Evolutionary conservation across 345 rosid genomes (phyloP).

Genomic region (Ceriops tagal): DNA sequence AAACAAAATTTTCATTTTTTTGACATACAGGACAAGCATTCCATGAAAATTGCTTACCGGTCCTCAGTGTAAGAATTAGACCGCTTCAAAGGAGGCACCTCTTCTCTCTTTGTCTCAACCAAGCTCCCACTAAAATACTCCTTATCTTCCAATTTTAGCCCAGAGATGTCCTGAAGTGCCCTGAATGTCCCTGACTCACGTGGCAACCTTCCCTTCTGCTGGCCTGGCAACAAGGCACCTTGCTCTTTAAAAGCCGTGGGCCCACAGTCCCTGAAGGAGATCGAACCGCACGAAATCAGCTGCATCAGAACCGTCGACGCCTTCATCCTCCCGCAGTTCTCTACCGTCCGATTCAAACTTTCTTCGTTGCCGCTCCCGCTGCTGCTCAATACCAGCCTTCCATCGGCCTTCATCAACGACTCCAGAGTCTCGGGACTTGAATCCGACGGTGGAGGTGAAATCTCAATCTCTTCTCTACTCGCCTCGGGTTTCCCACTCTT

Average conservation of each 20-base stretch:
- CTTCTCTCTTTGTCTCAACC: slow-evolving; percentile 66
- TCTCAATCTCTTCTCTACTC: slow-evolving; percentile 59
- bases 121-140: slow-evolving; percentile 94
- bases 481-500: slow-evolving; percentile 39
- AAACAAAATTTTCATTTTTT: neutral
- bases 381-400: slow-evolving; percentile 47
- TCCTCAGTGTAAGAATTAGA: slow-evolving; percentile 82
- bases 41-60: slow-evolving; percentile 36
- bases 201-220: slow-evolving; percentile 43
- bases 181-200: slow-evolving; percentile 32
- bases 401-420: slow-evolving; percentile 69
- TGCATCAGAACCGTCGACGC: slow-evolving; percentile 92
- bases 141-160: slow-evolving; percentile 73
- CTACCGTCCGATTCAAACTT: slow-evolving; percentile 43
- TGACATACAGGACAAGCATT: neutral
- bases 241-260: slow-evolving; percentile 57
- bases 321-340: slow-evolving; percentile 49
- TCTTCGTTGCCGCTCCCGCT: slow-evolving; percentile 28
- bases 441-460: slow-evolving; percentile 95
- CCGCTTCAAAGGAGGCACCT: slow-evolving; percentile 56
- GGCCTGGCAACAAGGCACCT: slow-evolving; percentile 51
- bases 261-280: slow-evolving; percentile 75
- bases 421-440: slow-evolving; percentile 94
- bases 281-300: slow-evolving; percentile 81
- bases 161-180: slow-evolving; percentile 34